These are phyloP conservation scores for Leccinum subrobustum DNA, from an alignment of 1,284 basidiomycete genomes.

Conservation along the genomic window DNA sequence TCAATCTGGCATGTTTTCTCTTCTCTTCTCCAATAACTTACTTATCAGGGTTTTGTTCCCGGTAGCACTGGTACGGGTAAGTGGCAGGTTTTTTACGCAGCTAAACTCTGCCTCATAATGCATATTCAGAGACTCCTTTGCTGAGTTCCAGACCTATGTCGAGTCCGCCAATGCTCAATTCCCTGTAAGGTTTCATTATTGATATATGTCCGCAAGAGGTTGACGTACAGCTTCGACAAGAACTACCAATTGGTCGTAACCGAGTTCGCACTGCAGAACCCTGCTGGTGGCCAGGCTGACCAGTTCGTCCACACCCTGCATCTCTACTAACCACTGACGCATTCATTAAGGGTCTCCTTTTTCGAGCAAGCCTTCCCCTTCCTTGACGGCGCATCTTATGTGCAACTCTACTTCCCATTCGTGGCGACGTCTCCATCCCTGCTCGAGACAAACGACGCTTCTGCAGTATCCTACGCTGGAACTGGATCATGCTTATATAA, in stretches of 20 bases:
- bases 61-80: constrained; percentile 37
- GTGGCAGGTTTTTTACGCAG: neutral
- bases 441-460: constrained; percentile 14
- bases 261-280: constrained; percentile 35
- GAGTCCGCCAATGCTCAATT: constrained; percentile 30
- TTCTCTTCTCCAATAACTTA: neutral
- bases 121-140: constrained; percentile 21
- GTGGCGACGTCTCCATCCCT: constrained; percentile 32
- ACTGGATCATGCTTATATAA: constrained; percentile 33
- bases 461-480: constrained; percentile 15
- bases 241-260: constrained; percentile 25
- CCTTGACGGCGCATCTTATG: constrained; percentile 31
- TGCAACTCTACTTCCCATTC: constrained; percentile 38
- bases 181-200: constrained; percentile 19
- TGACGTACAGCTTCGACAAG: constrained; percentile 12
- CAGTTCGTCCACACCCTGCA: constrained; percentile 27
- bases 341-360: constrained; percentile 26
- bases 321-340: neutral
- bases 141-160: constrained; percentile 30
- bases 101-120: neutral
- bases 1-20: constrained; percentile 29
- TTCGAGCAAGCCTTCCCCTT: constrained; percentile 34
- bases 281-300: constrained; percentile 32
- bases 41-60: neutral
- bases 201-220: neutral